Evolutionary conservation across 805 yeast species (phyloP).

Genomic region (Suhomyces sp.): DNA sequence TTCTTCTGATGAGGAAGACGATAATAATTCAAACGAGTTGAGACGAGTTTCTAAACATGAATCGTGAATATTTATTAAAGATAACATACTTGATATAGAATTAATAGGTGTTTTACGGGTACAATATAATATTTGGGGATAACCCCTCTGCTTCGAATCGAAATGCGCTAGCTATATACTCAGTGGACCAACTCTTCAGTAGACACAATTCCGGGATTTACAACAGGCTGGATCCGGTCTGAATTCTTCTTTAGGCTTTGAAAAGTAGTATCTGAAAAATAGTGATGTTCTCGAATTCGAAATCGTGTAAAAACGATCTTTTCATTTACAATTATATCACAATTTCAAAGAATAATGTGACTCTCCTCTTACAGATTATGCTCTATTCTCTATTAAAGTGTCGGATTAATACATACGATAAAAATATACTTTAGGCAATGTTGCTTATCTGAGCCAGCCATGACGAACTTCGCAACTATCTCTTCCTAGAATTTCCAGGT

Average conservation of each 20-base stretch:
- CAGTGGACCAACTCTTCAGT: background rate
- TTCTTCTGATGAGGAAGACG: slow-evolving; percentile 40
- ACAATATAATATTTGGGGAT: background rate
- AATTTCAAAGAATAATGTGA: background rate
- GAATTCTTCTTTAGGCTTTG: background rate
- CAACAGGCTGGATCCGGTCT: background rate
- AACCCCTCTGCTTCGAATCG: background rate
- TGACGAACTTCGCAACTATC: slow-evolving; percentile 4
- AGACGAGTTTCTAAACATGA: slow-evolving; percentile 31
- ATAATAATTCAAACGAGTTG: slow-evolving; percentile 32
- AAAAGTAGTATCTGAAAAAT: background rate
- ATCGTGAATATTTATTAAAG: background rate
- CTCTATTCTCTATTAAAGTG: background rate
- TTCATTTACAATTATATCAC: background rate
- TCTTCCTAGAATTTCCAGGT: slow-evolving; percentile 5
- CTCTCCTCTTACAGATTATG: background rate
- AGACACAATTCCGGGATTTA: background rate
- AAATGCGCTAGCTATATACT: background rate
- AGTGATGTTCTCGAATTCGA: background rate
- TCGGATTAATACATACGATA: background rate
- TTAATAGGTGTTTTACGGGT: background rate
- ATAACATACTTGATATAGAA: background rate
- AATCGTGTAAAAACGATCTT: background rate
- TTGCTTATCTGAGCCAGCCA: background rate
- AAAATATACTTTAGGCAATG: background rate